A percentile compares a stretch with the other conserved stretches of the same genome.
phyloP scores from a whole-genome alignment of 768 basidiomycete genomes.

The Leccinum subtestaceum region DNA sequence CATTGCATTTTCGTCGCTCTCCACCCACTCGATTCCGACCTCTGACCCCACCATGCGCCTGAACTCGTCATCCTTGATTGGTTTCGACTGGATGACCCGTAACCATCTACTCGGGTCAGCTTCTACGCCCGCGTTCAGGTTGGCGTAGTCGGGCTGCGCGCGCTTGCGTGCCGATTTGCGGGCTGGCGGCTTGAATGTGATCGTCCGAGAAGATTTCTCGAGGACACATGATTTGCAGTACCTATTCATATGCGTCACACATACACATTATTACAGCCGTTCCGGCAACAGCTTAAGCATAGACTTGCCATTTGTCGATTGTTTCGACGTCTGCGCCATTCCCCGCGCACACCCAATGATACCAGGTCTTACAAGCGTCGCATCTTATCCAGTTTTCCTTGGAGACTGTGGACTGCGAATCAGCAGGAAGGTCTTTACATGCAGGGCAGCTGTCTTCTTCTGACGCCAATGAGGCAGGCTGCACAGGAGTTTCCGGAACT shows the following conservation, averaged over 20 bases:
- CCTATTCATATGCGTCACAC: slow-evolving; percentile 42
- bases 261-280: slow-evolving; percentile 12
- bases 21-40: slow-evolving; percentile 73
- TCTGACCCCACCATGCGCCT: slow-evolving; percentile 63
- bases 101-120: slow-evolving; percentile 64
- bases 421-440: slow-evolving; percentile 39
- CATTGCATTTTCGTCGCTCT: slow-evolving; percentile 69
- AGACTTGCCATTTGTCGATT: slow-evolving; percentile 74
- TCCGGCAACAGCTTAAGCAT: slow-evolving; percentile 12
- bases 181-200: slow-evolving; percentile 74
- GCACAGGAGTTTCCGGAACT: slow-evolving; percentile 11
- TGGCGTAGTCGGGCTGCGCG: slow-evolving; percentile 75
- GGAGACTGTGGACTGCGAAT: slow-evolving; percentile 38
- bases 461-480: slow-evolving; percentile 10
- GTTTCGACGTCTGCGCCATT: slow-evolving; percentile 59
- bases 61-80: slow-evolving; percentile 62
- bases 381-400: slow-evolving; percentile 83
- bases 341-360: slow-evolving; percentile 79
- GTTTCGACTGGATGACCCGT: slow-evolving; percentile 65
- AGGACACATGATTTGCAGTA: slow-evolving; percentile 65
- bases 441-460: slow-evolving; percentile 48
- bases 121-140: slow-evolving; percentile 61
- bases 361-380: slow-evolving; percentile 80
- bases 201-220: slow-evolving; percentile 56
- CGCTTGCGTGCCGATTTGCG: slow-evolving; percentile 81